These are phyloP conservation scores for Colletotrichum sp. DNA, from an alignment of 2,329 filamentous ascomycete genomes.

Conservation along the genomic window DNA sequence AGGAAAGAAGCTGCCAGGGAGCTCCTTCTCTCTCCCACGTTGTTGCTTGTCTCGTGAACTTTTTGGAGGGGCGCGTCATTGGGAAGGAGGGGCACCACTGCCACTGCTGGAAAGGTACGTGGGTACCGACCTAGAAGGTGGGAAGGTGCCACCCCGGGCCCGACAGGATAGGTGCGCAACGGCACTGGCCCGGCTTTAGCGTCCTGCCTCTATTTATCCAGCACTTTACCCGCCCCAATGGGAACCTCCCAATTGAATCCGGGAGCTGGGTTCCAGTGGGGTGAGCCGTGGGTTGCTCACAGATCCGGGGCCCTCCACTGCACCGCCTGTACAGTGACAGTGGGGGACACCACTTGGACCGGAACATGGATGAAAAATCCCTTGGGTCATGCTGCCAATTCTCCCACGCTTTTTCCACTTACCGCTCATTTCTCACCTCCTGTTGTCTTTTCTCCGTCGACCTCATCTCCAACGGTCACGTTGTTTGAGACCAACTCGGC, in stretches of 20 bases:
- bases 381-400: background rate
- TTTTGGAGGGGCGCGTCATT: background rate
- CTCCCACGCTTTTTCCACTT: background rate
- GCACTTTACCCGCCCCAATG: conserved; percentile 19
- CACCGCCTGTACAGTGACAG: background rate
- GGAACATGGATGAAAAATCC: background rate
- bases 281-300: background rate
- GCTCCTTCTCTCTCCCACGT: background rate
- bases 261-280: conserved; percentile 8
- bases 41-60: background rate
- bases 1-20: background rate
- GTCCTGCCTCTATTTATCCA: conserved; percentile 14
- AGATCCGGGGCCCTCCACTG: background rate
- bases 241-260: background rate
- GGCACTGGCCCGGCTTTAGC: conserved; percentile 10
- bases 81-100: background rate
- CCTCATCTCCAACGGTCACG: background rate
- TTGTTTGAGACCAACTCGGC: background rate
- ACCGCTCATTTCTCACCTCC: conserved; percentile 4
- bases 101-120: background rate
- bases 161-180: conserved; percentile 17
- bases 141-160: background rate
- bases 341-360: background rate
- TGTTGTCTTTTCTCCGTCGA: background rate
- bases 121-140: too few species aligned